Conservation (phyloP, 1,284 basidiomycete genomes). For the Ceratobasidium theobromae region DNA sequence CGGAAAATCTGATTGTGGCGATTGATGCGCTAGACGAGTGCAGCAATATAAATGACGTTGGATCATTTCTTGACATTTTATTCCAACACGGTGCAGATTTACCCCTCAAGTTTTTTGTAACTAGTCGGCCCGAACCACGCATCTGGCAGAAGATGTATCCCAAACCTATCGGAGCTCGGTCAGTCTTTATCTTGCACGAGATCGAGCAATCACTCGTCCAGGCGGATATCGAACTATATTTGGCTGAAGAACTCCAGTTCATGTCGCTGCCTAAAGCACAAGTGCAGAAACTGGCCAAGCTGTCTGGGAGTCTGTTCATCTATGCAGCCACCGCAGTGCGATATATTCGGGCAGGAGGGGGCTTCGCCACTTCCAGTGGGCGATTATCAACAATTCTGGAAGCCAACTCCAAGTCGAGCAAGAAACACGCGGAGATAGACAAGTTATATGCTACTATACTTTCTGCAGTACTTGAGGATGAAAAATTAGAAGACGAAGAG, state of each 20-base stretch:
- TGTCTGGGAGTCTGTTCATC: too few relatives aligned
- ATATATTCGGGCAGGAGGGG: too few relatives aligned
- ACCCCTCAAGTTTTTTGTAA: too few relatives aligned
- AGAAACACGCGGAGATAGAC: background rate
- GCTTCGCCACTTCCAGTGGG: too few relatives aligned
- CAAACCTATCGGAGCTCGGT: background rate
- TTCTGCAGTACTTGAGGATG: background rate
- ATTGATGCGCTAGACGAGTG: background rate
- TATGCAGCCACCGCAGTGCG: too few relatives aligned
- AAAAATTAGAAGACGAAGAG: background rate
- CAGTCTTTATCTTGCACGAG: background rate
- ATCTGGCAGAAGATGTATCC: background rate
- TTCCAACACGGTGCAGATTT: background rate
- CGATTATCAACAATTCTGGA: too few relatives aligned
- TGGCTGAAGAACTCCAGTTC: background rate
- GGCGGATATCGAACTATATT: too few relatives aligned
- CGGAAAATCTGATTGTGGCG: background rate
- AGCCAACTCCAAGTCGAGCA: background rate
- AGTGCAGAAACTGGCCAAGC: background rate
- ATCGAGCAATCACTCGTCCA: too few relatives aligned
- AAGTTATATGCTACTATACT: background rate
- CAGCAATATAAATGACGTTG: background rate
- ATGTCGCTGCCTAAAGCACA: background rate
- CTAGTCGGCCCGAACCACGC: background rate
- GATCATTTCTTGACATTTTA: background rate